Evolutionary conservation across 345 rosid genomes (phyloP).

Genomic region (Ailanthus altissimus): DNA sequence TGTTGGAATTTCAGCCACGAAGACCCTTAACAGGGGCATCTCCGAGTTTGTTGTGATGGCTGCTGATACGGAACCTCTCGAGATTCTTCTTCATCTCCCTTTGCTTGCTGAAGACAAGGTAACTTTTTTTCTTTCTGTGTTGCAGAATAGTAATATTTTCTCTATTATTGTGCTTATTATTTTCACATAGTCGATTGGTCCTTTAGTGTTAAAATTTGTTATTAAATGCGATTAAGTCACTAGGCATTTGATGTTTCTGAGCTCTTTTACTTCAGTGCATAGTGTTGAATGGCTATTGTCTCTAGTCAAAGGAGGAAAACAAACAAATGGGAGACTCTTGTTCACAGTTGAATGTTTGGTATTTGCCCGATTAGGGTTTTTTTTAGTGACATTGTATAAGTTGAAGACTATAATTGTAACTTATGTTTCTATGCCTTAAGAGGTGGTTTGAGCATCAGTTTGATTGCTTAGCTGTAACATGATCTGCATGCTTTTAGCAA

Average conservation of each 20-base stretch:
- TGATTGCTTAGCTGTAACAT: background rate
- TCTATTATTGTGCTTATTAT: background rate
- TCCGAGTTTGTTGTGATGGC: conserved; percentile 93
- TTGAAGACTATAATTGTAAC: background rate
- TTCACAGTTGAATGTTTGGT: background rate
- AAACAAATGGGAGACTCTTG: background rate
- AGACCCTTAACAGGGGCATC: conserved; percentile 92
- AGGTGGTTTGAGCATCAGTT: background rate
- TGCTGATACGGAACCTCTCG: conserved; percentile 81
- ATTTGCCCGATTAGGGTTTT: background rate
- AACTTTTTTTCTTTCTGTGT: background rate
- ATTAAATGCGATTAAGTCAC: background rate
- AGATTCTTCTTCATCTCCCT: conserved; percentile 79
- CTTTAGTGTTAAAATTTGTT: background rate
- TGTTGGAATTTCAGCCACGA: conserved; percentile 60
- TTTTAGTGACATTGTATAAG: background rate
- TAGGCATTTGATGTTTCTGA: background rate
- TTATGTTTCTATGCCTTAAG: background rate
- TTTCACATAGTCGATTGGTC: background rate
- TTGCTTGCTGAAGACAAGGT: conserved; percentile 91
- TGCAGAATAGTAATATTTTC: background rate
- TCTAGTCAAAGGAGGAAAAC: background rate
- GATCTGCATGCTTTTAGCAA: background rate
- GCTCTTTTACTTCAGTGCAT: background rate
- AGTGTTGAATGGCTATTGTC: background rate